phyloP scores from a whole-genome alignment of 495 filamentous ascomycete genomes.

The Sabuloglossum arenarium region DNA sequence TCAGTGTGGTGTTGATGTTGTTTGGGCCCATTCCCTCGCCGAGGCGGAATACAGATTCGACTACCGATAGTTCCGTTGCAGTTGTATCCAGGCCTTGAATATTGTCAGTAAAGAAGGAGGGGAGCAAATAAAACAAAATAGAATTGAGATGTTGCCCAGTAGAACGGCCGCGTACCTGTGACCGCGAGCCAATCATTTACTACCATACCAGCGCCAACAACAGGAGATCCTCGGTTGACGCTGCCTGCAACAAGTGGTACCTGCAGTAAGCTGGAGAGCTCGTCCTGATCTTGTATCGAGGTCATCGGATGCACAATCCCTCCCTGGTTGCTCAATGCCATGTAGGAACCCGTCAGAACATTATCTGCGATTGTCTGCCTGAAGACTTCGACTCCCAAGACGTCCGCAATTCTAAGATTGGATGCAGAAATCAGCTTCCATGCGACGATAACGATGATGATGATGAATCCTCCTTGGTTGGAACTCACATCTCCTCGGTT shows the following conservation, averaged over 20 bases:
- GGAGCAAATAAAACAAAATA: background rate
- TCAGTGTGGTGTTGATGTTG: constrained; percentile 57
- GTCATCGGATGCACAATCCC: constrained; percentile 97
- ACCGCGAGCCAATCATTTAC: constrained; percentile 99
- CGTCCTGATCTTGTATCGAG: constrained; percentile 89
- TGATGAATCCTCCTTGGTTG: background rate
- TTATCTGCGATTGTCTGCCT: constrained; percentile 94
- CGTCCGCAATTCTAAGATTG: constrained; percentile 50
- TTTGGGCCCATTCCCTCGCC: constrained; percentile 68
- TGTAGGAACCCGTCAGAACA: constrained; percentile 87
- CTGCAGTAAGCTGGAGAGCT: constrained; percentile 81
- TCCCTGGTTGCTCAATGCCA: constrained; percentile 87
- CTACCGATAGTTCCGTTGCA: constrained; percentile 84
- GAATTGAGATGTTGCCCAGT: background rate
- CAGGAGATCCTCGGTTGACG: constrained; percentile 76
- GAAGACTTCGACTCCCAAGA: constrained; percentile 95
- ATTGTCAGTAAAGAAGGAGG: background rate
- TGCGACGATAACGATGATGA: background rate
- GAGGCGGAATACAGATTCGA: constrained; percentile 85
- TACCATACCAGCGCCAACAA: constrained; percentile 96
- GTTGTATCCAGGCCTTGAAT: constrained; percentile 65
- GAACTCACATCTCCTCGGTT: constrained; percentile 58
- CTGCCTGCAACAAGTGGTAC: constrained; percentile 87
- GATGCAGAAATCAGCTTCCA: background rate
- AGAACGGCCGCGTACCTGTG: constrained; percentile 22